phyloP scores from a whole-genome alignment of 192 early-diverging fungal genomes.

The Bifiguratus adelaidae region DNA sequence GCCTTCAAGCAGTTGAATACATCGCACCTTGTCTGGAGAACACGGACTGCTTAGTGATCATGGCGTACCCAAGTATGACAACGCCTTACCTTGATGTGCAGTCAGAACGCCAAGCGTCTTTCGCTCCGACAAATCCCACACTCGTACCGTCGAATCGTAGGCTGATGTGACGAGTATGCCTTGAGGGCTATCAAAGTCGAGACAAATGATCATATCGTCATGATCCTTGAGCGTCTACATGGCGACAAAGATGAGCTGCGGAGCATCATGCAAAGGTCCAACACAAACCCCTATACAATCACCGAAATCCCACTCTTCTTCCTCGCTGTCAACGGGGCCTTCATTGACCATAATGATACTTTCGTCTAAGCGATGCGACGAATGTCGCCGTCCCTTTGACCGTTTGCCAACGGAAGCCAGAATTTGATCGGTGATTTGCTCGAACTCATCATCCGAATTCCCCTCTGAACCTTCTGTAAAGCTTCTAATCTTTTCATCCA shows the following conservation, averaged over 20 bases:
- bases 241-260: neutral
- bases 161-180: slow-evolving; percentile 54
- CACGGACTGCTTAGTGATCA: neutral
- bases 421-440: no score
- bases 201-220: slow-evolving; percentile 39
- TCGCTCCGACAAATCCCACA: slow-evolving; percentile 54
- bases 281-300: neutral
- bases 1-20: slow-evolving; percentile 15
- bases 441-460: no score
- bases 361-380: no score
- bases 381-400: no score
- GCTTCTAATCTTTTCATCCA: no score
- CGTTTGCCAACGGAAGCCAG: no score
- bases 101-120: slow-evolving; percentile 41
- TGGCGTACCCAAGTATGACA: neutral
- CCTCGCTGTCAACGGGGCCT: no score
- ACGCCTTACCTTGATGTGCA: slow-evolving; percentile 18
- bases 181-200: slow-evolving; percentile 45
- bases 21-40: slow-evolving; percentile 11
- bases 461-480: no score
- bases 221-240: slow-evolving; percentile 43
- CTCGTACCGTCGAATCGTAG: slow-evolving; percentile 53
- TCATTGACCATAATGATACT: no score
- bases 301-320: slow-evolving; percentile 16
- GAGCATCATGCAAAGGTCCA: neutral